A percentile compares a stretch with the other conserved stretches of the same genome.
These are phyloP conservation scores for Saccharum hybrid DNA, from an alignment of 202 grass and related monocot species.

Conservation along the genomic window DNA sequence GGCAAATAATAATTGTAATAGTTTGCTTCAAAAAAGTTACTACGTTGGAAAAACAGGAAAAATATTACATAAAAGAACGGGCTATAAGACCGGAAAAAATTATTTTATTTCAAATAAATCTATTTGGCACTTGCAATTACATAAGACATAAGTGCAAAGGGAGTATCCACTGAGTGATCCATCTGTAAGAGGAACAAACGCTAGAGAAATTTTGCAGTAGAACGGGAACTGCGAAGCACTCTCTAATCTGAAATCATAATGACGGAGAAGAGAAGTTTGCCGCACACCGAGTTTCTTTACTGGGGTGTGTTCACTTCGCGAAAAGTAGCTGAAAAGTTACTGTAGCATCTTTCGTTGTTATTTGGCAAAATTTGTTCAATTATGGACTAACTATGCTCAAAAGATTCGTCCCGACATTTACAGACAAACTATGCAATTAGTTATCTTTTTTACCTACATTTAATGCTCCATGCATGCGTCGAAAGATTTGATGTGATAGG, in stretches of 20 bases:
- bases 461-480: too few species aligned
- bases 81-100: too few species aligned
- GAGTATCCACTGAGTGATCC: background rate
- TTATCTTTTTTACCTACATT: too few species aligned
- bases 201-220: background rate
- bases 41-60: background rate
- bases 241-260: background rate
- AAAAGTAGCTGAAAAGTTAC: too few species aligned
- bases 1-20: background rate
- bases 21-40: background rate
- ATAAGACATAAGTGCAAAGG: background rate
- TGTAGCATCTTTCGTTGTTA: too few species aligned
- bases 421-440: too few species aligned
- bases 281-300: background rate
- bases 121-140: background rate
- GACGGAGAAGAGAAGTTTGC: background rate
- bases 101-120: too few species aligned
- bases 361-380: too few species aligned
- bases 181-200: constrained; percentile 3
- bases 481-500: too few species aligned
- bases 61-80: background rate
- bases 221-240: background rate
- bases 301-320: too few species aligned
- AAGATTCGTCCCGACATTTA: too few species aligned
- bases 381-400: too few species aligned